Evolutionary conservation across 2,329 filamentous ascomycete genomes (phyloP), one percentile per base, ranked within the genome.

Genomic region (Leptoxyphium fumago): DNA sequence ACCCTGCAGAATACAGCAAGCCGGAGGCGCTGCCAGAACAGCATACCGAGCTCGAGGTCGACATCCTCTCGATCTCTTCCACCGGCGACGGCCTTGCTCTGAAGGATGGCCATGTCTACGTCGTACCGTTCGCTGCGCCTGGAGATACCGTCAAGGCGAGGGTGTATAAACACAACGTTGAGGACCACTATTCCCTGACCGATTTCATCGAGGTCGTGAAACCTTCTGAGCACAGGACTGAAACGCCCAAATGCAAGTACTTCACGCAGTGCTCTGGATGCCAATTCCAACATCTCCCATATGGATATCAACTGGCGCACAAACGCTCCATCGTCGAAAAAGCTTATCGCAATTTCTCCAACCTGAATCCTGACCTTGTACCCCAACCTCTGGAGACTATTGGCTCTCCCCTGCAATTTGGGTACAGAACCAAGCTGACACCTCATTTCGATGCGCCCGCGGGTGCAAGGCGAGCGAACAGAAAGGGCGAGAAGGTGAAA

Each of bases 231-330:
- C 70, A 81, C 44, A 81, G 91, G 55, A 81, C 94, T 55, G 83
- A 91, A 55, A 71, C 73, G 32, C 77, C 84, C 17, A 73, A 73
- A 45, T 98, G 91, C 68, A 74, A 77, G 54, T 96, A 98, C 70
- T 98, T 98, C 59, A 70, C 77, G 36, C 74, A 72, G 44, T 98
- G 91, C 64, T 84, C 82, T 9, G 91, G 91, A 29, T 98, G 91
- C 61, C 91, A 98, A 65, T 88, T 96, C 63, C 91, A 98, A 68
- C 95, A 96, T 85, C 75, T 98, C 50, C 78, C 85, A 44, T 96
- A 96, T 62, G 65, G 74, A 28, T 82, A 87, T 55, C 91, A 98
- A 62, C 75, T 98, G 26, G 71, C 70, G 39, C 81, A 89, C 64
- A 98, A 98, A 70, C 79, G 75, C 59, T 73, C 75, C 46, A 82